A percentile compares a stretch with the other conserved stretches of the same genome.
Evolutionary conservation across 768 basidiomycete species (phyloP).

Genomic region (Termitomyces sp.): DNA sequence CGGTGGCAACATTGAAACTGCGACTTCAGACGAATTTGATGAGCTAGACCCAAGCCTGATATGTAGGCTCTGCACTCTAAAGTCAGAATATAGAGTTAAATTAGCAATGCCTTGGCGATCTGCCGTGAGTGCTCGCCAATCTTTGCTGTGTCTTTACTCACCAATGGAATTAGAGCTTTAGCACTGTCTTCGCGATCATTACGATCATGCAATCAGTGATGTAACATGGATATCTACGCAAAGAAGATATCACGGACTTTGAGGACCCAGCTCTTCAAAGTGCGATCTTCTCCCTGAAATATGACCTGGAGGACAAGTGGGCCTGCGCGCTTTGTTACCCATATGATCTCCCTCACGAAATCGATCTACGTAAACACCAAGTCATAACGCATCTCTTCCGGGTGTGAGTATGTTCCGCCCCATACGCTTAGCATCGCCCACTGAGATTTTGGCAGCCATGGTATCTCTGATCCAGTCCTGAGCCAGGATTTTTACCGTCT

Average conservation of each 20-base stretch:
- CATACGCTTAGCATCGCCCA: not conserved
- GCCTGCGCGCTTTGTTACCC: constrained; percentile 3
- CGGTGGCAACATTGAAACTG: not conserved
- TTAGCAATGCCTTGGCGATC: constrained; percentile 4
- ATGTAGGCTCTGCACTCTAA: constrained; percentile 1
- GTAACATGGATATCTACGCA: not conserved
- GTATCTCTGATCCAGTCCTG: not conserved
- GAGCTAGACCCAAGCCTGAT: not conserved
- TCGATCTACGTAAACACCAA: not conserved
- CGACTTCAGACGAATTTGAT: constrained; percentile 3
- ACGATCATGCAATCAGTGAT: not conserved
- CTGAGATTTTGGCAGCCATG: not conserved
- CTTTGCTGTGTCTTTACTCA: not conserved
- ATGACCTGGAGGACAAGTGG: not conserved
- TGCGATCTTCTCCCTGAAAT: not conserved
- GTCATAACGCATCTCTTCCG: not conserved
- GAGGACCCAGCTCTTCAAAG: not conserved
- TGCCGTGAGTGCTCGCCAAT: not conserved
- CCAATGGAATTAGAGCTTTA: not conserved
- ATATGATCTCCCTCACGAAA: not conserved
- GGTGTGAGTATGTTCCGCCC: not conserved
- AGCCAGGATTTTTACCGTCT: constrained; percentile 2
- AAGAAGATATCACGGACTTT: not conserved
- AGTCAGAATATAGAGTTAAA: not conserved
- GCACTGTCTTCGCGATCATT: not conserved